Base-by-base conservation (phyloP, 176 grass and related monocot genomes). In the Metroxylon sagu region DNA sequence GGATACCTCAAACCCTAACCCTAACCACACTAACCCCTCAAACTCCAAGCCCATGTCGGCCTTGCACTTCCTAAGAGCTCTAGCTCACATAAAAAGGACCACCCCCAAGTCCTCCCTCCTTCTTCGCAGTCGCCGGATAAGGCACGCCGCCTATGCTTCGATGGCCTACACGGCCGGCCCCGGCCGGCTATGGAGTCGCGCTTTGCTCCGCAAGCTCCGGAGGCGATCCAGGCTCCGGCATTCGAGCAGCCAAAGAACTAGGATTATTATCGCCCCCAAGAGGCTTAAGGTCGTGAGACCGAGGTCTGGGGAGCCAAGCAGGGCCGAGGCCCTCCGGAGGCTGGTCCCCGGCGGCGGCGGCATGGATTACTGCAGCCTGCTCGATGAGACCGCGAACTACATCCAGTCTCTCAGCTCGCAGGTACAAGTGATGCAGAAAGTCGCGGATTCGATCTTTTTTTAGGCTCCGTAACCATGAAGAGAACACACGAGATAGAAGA, bases 301-400 rank as follows among this genome's bases (percentile, higher is more conserved):
- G 3, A 43, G 35, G 10, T 12, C 35, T 1, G 35, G 35, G 35
- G 90, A 86, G 54, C 78, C 89, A 31, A 28, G 64, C 0, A 75
- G 82, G 69, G 76, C 72, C 5, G 76, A 85, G 19, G 58, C 61
- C 25, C 86, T 95, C 25, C 75, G 91, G n/a, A 73, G 50, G 39
- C 55, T 95, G 4, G 80, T 95, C 25, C 91, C 91, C 1, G 91
- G 91, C 1, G 91, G 91, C 16, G 3, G 5, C 50, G 72, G 57
- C 18, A 87, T 95, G 91, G 91, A 87, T 56, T 95, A 87, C 71
- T 79, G 60, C 71, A 82, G 29, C 74, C 77, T 95, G 6, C 87
- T 95, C 25, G 91, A 95, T 63, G 86, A 95, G 77, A 84, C 91
- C 39, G 91, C 91, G 27, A 80, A 95, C 64, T 95, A 90, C 72